Conservation (phyloP, 2,329 filamentous ascomycete genomes). For the Diplocarpon mali region DNA sequence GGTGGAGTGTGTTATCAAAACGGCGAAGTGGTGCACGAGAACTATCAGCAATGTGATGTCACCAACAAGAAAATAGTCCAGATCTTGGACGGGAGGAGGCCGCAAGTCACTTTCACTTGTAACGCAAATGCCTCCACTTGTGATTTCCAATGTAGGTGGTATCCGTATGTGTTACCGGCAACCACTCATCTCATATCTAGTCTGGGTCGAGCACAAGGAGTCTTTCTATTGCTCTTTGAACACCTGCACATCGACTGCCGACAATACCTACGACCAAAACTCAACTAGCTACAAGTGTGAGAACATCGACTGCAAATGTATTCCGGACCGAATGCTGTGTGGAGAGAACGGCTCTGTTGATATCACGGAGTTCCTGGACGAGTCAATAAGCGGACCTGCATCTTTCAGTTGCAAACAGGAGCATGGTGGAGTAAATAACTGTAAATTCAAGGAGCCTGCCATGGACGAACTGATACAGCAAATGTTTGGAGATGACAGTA, state of each 20-base stretch:
- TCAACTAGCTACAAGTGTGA: conserved; percentile 77
- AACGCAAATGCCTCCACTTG: conserved; percentile 64
- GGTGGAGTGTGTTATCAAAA: conserved; percentile 88
- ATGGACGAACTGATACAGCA: conserved; percentile 85
- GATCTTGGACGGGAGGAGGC: conserved; percentile 71
- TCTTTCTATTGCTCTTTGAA: conserved; percentile 93
- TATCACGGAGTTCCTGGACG: conserved; percentile 74
- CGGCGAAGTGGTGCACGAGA: conserved; percentile 82
- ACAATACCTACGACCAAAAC: conserved; percentile 61
- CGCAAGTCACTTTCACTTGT: conserved; percentile 92
- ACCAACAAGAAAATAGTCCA: conserved; percentile 91
- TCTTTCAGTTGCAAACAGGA: conserved; percentile 64
- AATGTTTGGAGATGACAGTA: conserved; percentile 87
- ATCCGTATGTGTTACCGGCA: background rate
- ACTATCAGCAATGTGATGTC: conserved; percentile 96
- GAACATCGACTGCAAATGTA: conserved; percentile 75
- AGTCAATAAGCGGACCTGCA: conserved; percentile 79
- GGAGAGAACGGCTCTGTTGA: conserved; percentile 87
- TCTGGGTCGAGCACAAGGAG: conserved; percentile 90
- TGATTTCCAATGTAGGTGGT: conserved; percentile 78
- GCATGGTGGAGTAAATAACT: conserved; percentile 52
- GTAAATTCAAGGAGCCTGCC: conserved; percentile 78
- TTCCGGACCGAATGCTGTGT: conserved; percentile 86
- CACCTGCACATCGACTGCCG: conserved; percentile 63
- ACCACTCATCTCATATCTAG: conserved; percentile 32